Percentiles rank a stretch among this genome's conserved stretches.
Evolutionary conservation across 2,329 filamentous ascomycete genomes (phyloP).

Genomic region (Coniochaeta pulveracea): DNA sequence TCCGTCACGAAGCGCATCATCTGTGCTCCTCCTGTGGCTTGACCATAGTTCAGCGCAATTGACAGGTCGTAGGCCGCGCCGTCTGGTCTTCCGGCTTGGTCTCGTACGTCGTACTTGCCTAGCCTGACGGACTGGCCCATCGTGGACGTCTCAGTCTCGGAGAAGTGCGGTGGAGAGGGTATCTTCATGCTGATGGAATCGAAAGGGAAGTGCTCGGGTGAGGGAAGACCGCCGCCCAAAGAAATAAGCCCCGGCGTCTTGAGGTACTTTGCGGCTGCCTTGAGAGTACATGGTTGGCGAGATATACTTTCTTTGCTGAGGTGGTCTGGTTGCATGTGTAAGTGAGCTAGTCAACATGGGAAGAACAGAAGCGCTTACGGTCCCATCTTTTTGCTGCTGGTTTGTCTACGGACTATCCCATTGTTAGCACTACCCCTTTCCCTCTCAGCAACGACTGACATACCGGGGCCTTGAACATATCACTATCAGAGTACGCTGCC

Average conservation of each 20-base stretch:
- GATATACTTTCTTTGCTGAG: constrained; percentile 51
- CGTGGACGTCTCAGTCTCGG: constrained; percentile 52
- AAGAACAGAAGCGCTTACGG: constrained; percentile 41
- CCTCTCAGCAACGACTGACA: too few species aligned
- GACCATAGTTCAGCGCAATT: constrained; percentile 87
- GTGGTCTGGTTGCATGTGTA: constrained; percentile 27
- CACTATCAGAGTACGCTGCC: constrained; percentile 66
- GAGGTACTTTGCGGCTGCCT: constrained; percentile 68
- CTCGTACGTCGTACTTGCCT: constrained; percentile 73
- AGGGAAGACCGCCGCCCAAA: constrained; percentile 83
- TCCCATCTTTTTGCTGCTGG: constrained; percentile 77
- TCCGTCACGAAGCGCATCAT: constrained; percentile 85
- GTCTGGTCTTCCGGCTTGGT: constrained; percentile 18
- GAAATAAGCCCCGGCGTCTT: constrained; percentile 79
- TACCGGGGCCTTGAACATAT: constrained; percentile 72
- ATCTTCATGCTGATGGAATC: constrained; percentile 66
- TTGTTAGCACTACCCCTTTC: too few species aligned
- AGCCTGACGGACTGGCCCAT: constrained; percentile 51
- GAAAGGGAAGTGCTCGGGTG: constrained; percentile 86
- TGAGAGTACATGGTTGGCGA: constrained; percentile 60
- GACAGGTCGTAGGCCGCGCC: constrained; percentile 56
- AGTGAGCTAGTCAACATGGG: too few species aligned
- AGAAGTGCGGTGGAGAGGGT: constrained; percentile 57
- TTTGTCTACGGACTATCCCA: constrained; percentile 35
- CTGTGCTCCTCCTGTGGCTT: constrained; percentile 76